Conservation (phyloP, 2,329 filamentous ascomycete genomes). For the Xylaria sp. region DNA sequence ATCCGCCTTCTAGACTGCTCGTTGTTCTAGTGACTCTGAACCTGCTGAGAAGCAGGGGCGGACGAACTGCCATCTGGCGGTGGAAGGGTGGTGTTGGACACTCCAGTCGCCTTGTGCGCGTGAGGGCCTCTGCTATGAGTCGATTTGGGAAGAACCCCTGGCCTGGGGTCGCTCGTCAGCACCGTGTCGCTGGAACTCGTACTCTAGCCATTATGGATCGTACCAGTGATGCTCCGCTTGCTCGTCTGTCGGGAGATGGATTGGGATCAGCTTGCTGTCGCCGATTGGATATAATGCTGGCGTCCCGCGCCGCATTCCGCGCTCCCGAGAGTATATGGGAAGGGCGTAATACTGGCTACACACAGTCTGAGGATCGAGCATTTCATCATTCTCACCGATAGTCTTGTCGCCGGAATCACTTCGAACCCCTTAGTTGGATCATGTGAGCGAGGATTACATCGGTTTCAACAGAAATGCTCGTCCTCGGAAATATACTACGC, state of each 20-base stretch:
- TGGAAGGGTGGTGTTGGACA: constrained; percentile 62
- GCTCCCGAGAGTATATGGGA: constrained; percentile 51
- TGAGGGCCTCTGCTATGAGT: constrained; percentile 78
- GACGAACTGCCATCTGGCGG: constrained; percentile 53
- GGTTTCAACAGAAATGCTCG: constrained; percentile 61
- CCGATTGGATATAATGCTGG: constrained; percentile 41
- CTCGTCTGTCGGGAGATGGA: constrained; percentile 47
- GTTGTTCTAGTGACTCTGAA: constrained; percentile 48
- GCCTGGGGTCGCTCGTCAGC: constrained; percentile 80
- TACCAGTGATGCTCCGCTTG: constrained; percentile 44
- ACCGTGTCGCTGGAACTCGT: constrained; percentile 70
- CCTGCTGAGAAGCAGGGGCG: constrained; percentile 64
- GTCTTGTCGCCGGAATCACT: constrained; percentile 58
- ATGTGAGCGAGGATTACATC: constrained; percentile 54
- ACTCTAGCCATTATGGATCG: constrained; percentile 60
- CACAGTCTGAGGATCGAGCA: constrained; percentile 57
- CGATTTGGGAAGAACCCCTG: constrained; percentile 78
- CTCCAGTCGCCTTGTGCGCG: constrained; percentile 68
- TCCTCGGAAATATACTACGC: constrained; percentile 51
- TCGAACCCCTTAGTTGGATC: constrained; percentile 42
- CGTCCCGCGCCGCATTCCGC: constrained; percentile 40
- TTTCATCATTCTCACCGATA: constrained; percentile 51
- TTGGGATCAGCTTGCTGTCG: constrained; percentile 43
- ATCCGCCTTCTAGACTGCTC: constrained; percentile 71
- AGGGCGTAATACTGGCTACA: constrained; percentile 61